Evolutionary conservation across 257 asterid genomes (phyloP).

Genomic region (Mentha longifolia): DNA sequence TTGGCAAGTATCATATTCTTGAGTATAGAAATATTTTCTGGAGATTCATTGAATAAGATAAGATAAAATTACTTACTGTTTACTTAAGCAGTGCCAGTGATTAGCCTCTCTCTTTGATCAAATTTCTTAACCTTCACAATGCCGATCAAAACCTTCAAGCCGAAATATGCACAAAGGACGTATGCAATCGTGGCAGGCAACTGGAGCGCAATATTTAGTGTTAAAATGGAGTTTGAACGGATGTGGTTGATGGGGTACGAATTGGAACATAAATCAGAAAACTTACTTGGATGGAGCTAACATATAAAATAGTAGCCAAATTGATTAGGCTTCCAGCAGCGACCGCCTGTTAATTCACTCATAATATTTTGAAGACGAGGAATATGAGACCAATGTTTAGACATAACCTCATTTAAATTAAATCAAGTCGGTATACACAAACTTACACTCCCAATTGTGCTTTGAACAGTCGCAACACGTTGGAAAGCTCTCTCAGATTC

Average conservation of each 20-base stretch:
- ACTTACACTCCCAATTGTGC: conserved; percentile 83
- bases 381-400: neutral
- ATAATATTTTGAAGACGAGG: neutral
- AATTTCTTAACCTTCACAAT: conserved; percentile 73
- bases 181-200: conserved; percentile 77
- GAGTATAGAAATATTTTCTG: neutral
- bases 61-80: conserved; percentile 37
- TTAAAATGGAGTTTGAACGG: neutral
- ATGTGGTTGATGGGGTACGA: neutral
- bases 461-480: conserved; percentile 93
- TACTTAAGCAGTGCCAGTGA: conserved; percentile 85
- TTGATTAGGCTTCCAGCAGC: conserved; percentile 97
- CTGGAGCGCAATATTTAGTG: conserved; percentile 42
- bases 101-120: conserved; percentile 80
- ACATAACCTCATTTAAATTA: neutral
- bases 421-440: neutral
- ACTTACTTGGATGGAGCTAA: conserved; percentile 75
- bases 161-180: conserved; percentile 65
- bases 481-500: conserved; percentile 98
- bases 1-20: neutral
- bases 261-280: conserved; percentile 6
- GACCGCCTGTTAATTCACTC: conserved; percentile 63
- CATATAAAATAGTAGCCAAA: conserved; percentile 80
- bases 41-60: neutral
- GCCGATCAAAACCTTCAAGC: conserved; percentile 80